Percentiles rank a stretch among this genome's conserved stretches.
phyloP scores from a whole-genome alignment of 75 land plant species.

The Azolla pinnata region DNA sequence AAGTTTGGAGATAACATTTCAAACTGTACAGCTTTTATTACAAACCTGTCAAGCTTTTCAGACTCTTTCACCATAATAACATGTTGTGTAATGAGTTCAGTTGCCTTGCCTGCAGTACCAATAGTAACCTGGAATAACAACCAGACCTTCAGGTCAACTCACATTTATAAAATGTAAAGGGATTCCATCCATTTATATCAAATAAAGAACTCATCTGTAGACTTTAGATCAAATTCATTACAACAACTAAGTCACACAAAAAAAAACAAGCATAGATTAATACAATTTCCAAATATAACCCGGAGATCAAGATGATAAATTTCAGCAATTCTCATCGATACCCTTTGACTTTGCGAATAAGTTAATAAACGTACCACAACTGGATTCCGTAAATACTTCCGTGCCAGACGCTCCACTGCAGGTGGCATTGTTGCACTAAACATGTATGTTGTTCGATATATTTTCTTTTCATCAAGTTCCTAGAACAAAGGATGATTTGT shows the following conservation, averaged over 20 bases:
- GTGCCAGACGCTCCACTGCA: conserved; percentile 87
- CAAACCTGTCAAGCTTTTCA: conserved; percentile 66
- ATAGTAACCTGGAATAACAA: conserved; percentile 41
- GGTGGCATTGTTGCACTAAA: conserved; percentile 99
- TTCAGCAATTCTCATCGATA: too few species aligned
- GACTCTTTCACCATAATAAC: conserved; percentile 90
- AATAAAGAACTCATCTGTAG: too few species aligned
- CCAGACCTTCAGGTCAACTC: too few species aligned
- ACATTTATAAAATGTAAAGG: too few species aligned
- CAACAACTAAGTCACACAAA: too few species aligned
- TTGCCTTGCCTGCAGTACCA: conserved; percentile 95
- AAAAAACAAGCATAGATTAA: too few species aligned
- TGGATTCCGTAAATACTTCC: conserved; percentile 90
- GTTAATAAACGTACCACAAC: conserved; percentile 73
- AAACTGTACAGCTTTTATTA: not conserved
- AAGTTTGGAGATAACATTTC: too few species aligned
- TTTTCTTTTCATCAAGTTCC: conserved; percentile 89
- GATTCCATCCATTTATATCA: too few species aligned
- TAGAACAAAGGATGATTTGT: conserved; percentile 9
- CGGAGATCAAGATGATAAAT: too few species aligned
- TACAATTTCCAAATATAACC: too few species aligned
- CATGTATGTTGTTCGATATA: conserved; percentile 93
- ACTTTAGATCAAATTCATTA: too few species aligned
- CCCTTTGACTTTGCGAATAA: too few species aligned
- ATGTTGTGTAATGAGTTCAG: conserved; percentile 82